A percentile compares a stretch with the other conserved stretches of the same genome.
Evolutionary conservation across 2,329 filamentous ascomycete genomes (phyloP).

Genomic region (Dothideomycetes sp.): DNA sequence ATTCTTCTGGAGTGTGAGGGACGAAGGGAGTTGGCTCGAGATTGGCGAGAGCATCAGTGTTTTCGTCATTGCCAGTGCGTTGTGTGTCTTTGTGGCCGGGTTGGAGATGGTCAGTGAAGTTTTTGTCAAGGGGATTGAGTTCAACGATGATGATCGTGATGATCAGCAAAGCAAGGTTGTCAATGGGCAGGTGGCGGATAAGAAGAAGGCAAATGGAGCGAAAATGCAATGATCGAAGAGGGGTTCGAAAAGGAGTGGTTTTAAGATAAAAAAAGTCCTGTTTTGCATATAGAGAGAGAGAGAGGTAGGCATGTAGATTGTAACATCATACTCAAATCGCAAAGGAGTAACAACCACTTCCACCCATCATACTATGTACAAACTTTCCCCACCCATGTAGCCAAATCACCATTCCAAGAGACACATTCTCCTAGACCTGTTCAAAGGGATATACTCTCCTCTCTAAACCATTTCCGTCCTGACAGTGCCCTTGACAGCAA

Average conservation of each 20-base stretch:
- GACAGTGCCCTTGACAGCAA: constrained; percentile 38
- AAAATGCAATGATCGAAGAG: too few species aligned
- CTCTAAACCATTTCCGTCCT: constrained; percentile 17
- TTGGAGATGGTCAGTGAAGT: constrained; percentile 78
- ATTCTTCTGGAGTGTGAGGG: constrained; percentile 96
- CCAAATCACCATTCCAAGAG: too few species aligned
- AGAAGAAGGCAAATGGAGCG: constrained; percentile 2
- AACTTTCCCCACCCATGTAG: too few species aligned
- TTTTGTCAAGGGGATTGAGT: constrained; percentile 72
- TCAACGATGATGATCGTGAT: constrained; percentile 32
- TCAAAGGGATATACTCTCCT: too few species aligned
- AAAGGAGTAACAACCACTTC: too few species aligned
- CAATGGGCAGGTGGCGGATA: not conserved
- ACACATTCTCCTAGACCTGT: too few species aligned
- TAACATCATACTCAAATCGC: too few species aligned
- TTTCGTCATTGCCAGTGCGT: constrained; percentile 80
- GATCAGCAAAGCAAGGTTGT: not conserved
- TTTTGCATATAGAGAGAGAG: too few species aligned
- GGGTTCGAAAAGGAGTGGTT: too few species aligned
- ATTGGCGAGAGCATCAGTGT: constrained; percentile 96
- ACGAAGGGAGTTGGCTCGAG: constrained; percentile 94
- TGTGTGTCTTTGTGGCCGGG: constrained; percentile 84
- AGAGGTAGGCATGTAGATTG: too few species aligned
- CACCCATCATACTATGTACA: too few species aligned
- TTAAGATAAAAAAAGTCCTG: too few species aligned